Conservation (phyloP, 2,329 filamentous ascomycete species). For the Cytospora piceicola region DNA sequence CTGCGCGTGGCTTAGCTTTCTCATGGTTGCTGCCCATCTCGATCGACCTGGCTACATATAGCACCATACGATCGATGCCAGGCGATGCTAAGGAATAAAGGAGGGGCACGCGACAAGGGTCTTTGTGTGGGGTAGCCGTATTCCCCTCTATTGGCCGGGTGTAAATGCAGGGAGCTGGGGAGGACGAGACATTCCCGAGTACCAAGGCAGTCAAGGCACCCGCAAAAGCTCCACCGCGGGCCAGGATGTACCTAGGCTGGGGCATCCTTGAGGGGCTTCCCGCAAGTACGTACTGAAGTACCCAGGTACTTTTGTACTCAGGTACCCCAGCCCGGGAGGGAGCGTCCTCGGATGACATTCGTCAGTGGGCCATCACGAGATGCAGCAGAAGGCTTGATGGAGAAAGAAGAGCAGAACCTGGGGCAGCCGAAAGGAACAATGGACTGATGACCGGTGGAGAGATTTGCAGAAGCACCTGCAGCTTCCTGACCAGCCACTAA, state of each 20-base stretch:
- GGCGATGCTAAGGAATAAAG: background rate
- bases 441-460: constrained; percentile 13
- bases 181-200: constrained; percentile 3
- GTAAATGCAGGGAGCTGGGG: constrained; percentile 1
- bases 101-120: background rate
- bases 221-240: background rate
- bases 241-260: background rate
- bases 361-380: background rate
- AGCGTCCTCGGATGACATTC: constrained; percentile 1
- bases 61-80: constrained; percentile 1
- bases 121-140: constrained; percentile 3
- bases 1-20: background rate
- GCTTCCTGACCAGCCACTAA: constrained; percentile 28
- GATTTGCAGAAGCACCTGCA: constrained; percentile 20
- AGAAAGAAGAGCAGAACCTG: background rate
- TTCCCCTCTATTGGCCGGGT: constrained; percentile 3
- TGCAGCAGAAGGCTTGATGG: background rate
- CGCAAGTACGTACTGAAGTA: background rate
- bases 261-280: background rate
- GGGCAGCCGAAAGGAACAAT: constrained; percentile 3
- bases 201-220: too few relatives aligned
- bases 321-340: background rate
- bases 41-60: background rate
- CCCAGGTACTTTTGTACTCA: background rate
- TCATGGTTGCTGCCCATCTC: background rate